Conservation (phyloP, 805 yeast species). For the Lachancea sp. region DNA sequence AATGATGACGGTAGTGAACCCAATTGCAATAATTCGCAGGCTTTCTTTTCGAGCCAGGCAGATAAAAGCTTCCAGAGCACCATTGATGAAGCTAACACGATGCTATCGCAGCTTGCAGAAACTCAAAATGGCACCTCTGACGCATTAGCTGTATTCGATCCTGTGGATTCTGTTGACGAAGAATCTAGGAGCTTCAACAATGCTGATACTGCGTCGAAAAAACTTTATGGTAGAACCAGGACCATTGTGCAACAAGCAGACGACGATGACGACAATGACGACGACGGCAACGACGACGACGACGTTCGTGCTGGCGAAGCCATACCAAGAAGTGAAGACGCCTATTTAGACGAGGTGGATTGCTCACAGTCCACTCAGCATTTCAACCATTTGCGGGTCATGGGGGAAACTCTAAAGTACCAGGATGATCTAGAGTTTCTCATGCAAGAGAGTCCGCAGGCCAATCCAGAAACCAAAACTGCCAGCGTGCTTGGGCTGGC, state of each 20-base stretch:
- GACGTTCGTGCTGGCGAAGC: background rate
- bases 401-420: slow-evolving; percentile 33
- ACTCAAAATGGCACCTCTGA: slow-evolving; percentile 6
- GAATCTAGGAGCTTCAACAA: background rate
- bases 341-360: slow-evolving; percentile 6
- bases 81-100: slow-evolving; percentile 6
- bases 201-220: background rate
- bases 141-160: background rate
- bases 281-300: background rate
- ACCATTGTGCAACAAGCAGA: slow-evolving; percentile 16
- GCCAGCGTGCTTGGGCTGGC: slow-evolving; percentile 22
- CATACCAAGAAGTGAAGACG: slow-evolving; percentile 10
- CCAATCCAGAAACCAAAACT: slow-evolving; percentile 3
- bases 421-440: slow-evolving; percentile 35
- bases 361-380: slow-evolving; percentile 14
- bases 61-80: slow-evolving; percentile 10
- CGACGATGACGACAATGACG: background rate
- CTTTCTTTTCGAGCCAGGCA: slow-evolving; percentile 11
- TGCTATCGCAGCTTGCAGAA: slow-evolving; percentile 5
- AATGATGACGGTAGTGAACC: too few species aligned
- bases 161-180: background rate
- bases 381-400: slow-evolving; percentile 25
- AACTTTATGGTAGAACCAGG: slow-evolving; percentile 19
- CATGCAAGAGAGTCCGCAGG: slow-evolving; percentile 3
- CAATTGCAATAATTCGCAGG: background rate